A percentile compares a stretch with the other conserved stretches of the same genome.
These are phyloP conservation scores for Talaromyces amestolkiae DNA, from an alignment of 2,329 filamentous ascomycete genomes.

Conservation along the genomic window DNA sequence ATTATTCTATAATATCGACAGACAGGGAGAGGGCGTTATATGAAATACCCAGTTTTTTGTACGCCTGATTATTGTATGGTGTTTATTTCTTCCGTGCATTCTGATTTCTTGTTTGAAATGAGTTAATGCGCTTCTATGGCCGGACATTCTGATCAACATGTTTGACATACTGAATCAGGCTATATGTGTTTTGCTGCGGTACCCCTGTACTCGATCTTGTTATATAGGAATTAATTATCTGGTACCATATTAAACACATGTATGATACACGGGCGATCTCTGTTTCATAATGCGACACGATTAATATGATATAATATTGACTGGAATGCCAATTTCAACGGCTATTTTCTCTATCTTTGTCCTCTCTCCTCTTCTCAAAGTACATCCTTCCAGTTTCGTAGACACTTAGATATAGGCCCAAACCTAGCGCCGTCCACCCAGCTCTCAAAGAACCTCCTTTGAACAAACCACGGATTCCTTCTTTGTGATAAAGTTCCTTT, in stretches of 20 bases:
- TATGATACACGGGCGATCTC: not conserved
- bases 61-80: not conserved
- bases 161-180: not conserved
- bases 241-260: not conserved
- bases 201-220: conserved; percentile 11
- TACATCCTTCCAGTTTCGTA: conserved; percentile 77
- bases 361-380: conserved; percentile 32
- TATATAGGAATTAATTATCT: not conserved
- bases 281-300: not conserved
- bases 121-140: not conserved
- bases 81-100: not conserved
- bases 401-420: conserved; percentile 78
- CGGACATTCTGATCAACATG: not conserved
- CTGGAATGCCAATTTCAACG: not conserved
- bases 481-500: conserved; percentile 62
- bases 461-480: conserved; percentile 72
- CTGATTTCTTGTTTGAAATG: not conserved
- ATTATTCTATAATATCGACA: conserved; percentile 6
- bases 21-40: conserved; percentile 6
- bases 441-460: conserved; percentile 67
- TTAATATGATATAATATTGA: not conserved
- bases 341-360: not conserved
- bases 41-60: conserved; percentile 15
- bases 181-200: conserved; percentile 1
- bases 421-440: conserved; percentile 78